Conservation (phyloP, 495 filamentous ascomycete genomes). For the Podospora didyma region DNA sequence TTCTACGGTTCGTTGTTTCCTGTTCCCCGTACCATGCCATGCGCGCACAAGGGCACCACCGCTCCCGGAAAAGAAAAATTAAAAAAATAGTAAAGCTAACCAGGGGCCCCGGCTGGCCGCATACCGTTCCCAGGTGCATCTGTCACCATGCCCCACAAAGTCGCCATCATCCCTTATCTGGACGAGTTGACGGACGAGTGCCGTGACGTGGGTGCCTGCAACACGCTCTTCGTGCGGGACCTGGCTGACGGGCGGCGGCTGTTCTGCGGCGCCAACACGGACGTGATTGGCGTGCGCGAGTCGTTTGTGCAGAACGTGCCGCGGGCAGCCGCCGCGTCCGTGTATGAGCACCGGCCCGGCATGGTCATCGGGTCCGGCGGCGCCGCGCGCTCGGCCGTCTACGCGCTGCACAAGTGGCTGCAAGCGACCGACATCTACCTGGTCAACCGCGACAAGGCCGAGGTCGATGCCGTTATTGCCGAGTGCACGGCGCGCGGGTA, state of each 20-base stretch:
- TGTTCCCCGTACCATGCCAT: conserved; percentile 37
- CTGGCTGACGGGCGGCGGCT: conserved; percentile 35
- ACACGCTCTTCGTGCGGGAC: conserved; percentile 64
- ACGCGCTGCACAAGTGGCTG: conserved; percentile 63
- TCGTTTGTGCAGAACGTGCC: conserved; percentile 58
- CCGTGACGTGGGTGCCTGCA: conserved; percentile 64
- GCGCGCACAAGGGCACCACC: not conserved
- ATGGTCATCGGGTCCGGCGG: conserved; percentile 65
- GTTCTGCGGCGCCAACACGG: conserved; percentile 70
- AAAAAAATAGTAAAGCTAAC: too few species aligned
- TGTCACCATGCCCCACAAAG: conserved; percentile 74
- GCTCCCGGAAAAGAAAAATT: too few species aligned
- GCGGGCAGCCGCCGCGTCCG: conserved; percentile 3
- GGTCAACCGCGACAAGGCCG: conserved; percentile 59
- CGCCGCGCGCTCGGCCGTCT: conserved; percentile 65
- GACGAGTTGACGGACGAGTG: conserved; percentile 66
- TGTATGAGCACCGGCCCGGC: conserved; percentile 53
- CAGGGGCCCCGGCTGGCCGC: not conserved
- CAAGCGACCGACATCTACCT: conserved; percentile 63
- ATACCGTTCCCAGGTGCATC: conserved; percentile 57
- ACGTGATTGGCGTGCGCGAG: conserved; percentile 68
- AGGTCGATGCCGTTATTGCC: conserved; percentile 59
- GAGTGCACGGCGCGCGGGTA: conserved; percentile 52
- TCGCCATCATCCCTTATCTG: conserved; percentile 62
- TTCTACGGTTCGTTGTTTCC: conserved; percentile 23